Percentiles rank a stretch among this genome's conserved stretches.
These are phyloP conservation scores for Pseudozyma hubeiensis DNA, from an alignment of 1,284 basidiomycete species.

Conservation along the genomic window DNA sequence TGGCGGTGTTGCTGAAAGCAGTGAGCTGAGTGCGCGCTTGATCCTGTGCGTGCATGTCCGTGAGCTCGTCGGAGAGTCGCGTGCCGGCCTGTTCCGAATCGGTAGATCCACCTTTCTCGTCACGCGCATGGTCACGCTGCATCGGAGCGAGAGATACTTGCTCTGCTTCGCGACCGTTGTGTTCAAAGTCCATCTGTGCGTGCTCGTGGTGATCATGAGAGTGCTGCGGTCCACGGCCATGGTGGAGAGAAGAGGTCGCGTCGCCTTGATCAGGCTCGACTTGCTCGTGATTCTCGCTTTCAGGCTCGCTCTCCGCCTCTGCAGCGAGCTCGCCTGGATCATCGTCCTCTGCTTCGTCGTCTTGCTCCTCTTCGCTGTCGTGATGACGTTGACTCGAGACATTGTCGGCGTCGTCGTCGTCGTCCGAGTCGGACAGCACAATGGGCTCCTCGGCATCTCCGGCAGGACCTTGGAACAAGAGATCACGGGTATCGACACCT, in stretches of 20 bases:
- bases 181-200: not conserved
- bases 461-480: slow-evolving; percentile 27
- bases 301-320: slow-evolving; percentile 5
- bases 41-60: not conserved
- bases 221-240: slow-evolving; percentile 1
- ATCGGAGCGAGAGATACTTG: no score
- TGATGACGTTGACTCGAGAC: not conserved
- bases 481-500: slow-evolving; percentile 18
- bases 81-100: no score
- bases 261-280: not conserved
- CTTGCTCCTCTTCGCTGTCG: slow-evolving; percentile 10
- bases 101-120: no score
- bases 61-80: no score
- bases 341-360: slow-evolving; percentile 7
- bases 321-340: slow-evolving; percentile 9
- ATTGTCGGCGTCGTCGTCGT: slow-evolving; percentile 1
- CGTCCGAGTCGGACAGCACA: slow-evolving; percentile 47
- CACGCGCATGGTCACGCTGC: no score
- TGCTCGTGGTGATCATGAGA: not conserved
- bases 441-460: slow-evolving; percentile 47
- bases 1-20: not conserved
- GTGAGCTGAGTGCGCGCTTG: not conserved
- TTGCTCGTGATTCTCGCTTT: not conserved
- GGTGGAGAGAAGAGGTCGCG: no score
- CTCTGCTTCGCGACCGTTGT: no score